Percentiles rank a stretch among this genome's conserved stretches.
phyloP scores from a whole-genome alignment of 768 basidiomycete species.

The Agaricus sinodeliciosus region DNA sequence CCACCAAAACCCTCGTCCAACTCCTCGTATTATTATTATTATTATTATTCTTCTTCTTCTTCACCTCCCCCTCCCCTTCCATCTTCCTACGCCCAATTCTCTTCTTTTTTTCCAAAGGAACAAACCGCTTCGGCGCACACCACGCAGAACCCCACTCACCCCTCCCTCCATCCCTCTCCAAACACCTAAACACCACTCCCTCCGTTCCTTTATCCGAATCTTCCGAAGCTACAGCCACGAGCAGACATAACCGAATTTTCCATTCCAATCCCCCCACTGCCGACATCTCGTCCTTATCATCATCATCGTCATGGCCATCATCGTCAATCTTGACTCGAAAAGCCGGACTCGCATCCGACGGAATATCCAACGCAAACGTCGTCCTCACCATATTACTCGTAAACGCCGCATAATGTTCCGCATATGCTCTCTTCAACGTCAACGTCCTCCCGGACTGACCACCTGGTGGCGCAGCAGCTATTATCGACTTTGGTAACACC shows the following conservation, averaged over 20 bases:
- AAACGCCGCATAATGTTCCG: slow-evolving; percentile 80
- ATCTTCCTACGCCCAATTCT: slow-evolving; percentile 14
- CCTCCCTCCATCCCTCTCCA: slow-evolving; percentile 49
- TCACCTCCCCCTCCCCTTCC: slow-evolving; percentile 14
- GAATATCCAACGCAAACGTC: slow-evolving; percentile 88
- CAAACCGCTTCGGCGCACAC: slow-evolving; percentile 49
- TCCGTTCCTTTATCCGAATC: slow-evolving; percentile 38
- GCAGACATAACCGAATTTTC: slow-evolving; percentile 79
- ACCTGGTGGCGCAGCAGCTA: slow-evolving; percentile 26
- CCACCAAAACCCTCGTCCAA: slow-evolving; percentile 34
- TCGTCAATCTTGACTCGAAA: slow-evolving; percentile 62
- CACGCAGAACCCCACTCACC: slow-evolving; percentile 73
- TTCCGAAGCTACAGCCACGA: slow-evolving; percentile 66
- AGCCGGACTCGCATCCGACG: slow-evolving; percentile 83
- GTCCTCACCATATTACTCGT: slow-evolving; percentile 67
- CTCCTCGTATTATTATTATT: slow-evolving; percentile 21
- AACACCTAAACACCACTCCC: slow-evolving; percentile 45
- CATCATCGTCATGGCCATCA: slow-evolving; percentile 21
- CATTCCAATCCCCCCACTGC: slow-evolving; percentile 74
- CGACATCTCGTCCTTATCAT: slow-evolving; percentile 10
- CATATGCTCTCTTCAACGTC: slow-evolving; percentile 68
- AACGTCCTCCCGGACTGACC: slow-evolving; percentile 23
- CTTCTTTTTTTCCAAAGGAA: slow-evolving; percentile 49
- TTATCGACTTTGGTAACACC: slow-evolving; percentile 58
- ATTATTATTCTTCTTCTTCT: no score